Evolutionary conservation across 2,329 filamentous ascomycete genomes (phyloP).

Genomic region (Alternaria rosae): DNA sequence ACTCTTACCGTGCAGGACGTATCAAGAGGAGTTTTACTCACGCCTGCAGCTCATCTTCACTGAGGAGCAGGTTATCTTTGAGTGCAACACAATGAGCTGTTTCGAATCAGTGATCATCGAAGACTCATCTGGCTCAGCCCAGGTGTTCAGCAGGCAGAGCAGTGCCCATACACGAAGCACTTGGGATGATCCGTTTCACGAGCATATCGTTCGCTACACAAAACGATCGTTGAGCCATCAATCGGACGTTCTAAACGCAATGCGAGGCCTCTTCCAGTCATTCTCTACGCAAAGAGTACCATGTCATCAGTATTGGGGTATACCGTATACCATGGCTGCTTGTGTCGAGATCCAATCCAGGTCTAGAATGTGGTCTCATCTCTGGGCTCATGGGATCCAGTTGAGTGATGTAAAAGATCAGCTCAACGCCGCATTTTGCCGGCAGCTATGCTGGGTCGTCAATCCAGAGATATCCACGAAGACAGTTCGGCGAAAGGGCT

Average conservation of each 20-base stretch:
- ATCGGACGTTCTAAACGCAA: not conserved
- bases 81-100: not conserved
- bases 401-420: not conserved
- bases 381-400: not conserved
- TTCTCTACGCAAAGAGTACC: not conserved
- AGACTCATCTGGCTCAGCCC: not conserved
- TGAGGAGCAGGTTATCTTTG: not conserved
- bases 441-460: not conserved
- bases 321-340: not conserved
- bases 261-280: not conserved
- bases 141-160: not conserved
- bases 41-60: not conserved
- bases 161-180: not conserved
- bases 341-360: not conserved
- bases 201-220: not conserved
- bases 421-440: not conserved
- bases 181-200: not conserved
- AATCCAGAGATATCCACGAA: not conserved
- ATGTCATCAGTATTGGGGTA: not conserved
- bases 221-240: not conserved
- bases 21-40: not conserved
- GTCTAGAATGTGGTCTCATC: not conserved
- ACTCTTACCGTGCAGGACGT: not conserved
- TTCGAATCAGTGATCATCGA: not conserved
- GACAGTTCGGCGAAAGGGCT: not conserved